Evolutionary conservation across 768 basidiomycete species (phyloP).

Genomic region (Lactarius quietus): DNA sequence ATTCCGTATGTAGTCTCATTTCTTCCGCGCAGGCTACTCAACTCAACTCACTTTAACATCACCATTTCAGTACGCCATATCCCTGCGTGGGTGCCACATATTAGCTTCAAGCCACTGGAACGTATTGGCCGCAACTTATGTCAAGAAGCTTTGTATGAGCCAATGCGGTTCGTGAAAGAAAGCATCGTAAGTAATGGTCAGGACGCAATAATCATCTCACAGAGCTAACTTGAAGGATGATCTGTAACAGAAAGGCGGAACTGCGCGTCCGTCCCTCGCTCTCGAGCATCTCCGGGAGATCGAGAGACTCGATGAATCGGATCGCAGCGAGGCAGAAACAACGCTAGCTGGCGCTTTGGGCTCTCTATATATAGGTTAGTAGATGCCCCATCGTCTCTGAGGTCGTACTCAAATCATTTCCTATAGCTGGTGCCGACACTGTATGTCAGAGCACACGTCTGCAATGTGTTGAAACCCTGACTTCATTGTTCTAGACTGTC

Average conservation of each 20-base stretch:
- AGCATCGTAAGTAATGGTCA: neutral
- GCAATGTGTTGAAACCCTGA: neutral
- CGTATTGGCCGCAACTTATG: neutral
- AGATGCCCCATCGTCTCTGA: neutral
- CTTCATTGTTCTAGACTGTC: conserved; percentile 1
- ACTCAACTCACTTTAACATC: neutral
- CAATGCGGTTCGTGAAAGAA: conserved; percentile 2
- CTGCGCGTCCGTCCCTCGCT: neutral
- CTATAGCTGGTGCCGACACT: neutral
- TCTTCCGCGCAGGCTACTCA: neutral
- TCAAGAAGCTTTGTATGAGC: neutral
- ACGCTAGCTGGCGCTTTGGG: neutral
- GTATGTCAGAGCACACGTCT: neutral
- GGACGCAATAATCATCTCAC: neutral
- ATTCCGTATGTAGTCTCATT: neutral
- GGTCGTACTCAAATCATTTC: neutral
- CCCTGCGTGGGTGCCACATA: conserved; percentile 14
- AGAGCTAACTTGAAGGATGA: no score
- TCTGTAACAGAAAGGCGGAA: neutral
- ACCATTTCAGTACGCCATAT: conserved; percentile 3
- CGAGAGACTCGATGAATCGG: neutral
- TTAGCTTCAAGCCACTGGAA: conserved; percentile 11
- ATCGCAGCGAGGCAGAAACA: neutral
- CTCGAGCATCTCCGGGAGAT: neutral
- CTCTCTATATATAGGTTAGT: neutral